Evolutionary conservation across 768 basidiomycete species (phyloP), one percentile per base, ranked within the genome.

Genomic region (Mycena epipterygia): DNA sequence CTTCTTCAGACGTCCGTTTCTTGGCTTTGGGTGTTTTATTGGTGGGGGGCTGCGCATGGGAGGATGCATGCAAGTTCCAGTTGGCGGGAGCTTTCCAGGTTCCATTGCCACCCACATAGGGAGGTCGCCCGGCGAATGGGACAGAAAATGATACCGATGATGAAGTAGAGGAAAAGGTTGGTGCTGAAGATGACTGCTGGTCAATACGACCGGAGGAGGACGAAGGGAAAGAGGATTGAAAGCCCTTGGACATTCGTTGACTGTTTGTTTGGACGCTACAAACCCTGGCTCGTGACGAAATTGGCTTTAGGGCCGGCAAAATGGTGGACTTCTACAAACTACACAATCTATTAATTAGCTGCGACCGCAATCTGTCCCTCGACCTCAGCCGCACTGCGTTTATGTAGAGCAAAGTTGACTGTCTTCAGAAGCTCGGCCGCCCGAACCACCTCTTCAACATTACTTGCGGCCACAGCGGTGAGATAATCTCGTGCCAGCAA

Each of bases 361-460:
- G 35, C 35, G 35, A 32, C 53, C 48, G 49, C 33, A 16, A 56
- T 60, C 23, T 44, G 57, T 44, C 56, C 62, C 60, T 55, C 74
- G 55, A 49, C 68, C 66, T 57, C 57, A 60, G 27, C 19, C 16
- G 75, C 70, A 58, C 67, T 68, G 69, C 67, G 79, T 46, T 76
- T 76, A 57, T 80, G 76, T n/a, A 86, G 74, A 46, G 77, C 75
- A 46, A 74, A 66, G 70, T 88, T 89, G 23, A 91, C 81, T 25
- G 79, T 81, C 76, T 93, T 93, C 68, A 96, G 80, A 77, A 94
- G 79, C 46, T 95, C 94, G 46, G 89, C 84, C 0, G 94, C 95
- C 63, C 86, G 87, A 16, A 87, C 88, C 21, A 93, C 93, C 74
- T 96, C 95, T 76, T 95, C 94, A 14, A 89, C 89, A 80, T 97